A percentile compares a stretch with the other conserved stretches of the same genome.
phyloP scores from a whole-genome alignment of 1,284 basidiomycete genomes.

The Calocybe gambosa region DNA sequence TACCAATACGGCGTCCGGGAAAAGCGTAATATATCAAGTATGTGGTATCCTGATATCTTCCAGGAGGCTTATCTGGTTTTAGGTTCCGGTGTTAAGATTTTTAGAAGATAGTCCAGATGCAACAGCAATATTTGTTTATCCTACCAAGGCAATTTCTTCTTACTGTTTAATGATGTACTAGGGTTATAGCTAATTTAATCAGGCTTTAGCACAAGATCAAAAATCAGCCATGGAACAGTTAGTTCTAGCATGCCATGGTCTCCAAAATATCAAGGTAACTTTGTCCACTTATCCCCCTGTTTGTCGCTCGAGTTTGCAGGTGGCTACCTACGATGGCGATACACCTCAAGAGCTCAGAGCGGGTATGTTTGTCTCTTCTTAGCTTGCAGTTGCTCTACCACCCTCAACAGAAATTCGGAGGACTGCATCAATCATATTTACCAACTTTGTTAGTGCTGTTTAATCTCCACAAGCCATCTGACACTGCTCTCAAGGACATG shows the following conservation, averaged over 20 bases:
- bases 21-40: constrained; percentile 87
- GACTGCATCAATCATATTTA: constrained; percentile 65
- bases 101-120: constrained; percentile 57
- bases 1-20: constrained; percentile 88
- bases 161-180: not conserved
- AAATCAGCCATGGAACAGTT: constrained; percentile 63
- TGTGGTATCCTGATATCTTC: constrained; percentile 2
- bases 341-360: constrained; percentile 64
- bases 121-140: constrained; percentile 85
- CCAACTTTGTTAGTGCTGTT: constrained; percentile 57
- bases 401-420: constrained; percentile 50
- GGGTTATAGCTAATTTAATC: not conserved
- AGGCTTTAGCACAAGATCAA: constrained; percentile 91
- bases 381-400: constrained; percentile 1
- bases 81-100: constrained; percentile 71
- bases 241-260: constrained; percentile 52
- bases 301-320: constrained; percentile 23
- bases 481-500: constrained; percentile 59
- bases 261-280: constrained; percentile 54
- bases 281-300: not conserved
- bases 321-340: constrained; percentile 87
- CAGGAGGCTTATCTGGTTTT: constrained; percentile 1
- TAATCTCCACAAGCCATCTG: not conserved
- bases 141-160: constrained; percentile 62
- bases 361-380: constrained; percentile 28